Conservation (phyloP, 2,329 filamentous ascomycete genomes). For the Neospermospora avenae region DNA sequence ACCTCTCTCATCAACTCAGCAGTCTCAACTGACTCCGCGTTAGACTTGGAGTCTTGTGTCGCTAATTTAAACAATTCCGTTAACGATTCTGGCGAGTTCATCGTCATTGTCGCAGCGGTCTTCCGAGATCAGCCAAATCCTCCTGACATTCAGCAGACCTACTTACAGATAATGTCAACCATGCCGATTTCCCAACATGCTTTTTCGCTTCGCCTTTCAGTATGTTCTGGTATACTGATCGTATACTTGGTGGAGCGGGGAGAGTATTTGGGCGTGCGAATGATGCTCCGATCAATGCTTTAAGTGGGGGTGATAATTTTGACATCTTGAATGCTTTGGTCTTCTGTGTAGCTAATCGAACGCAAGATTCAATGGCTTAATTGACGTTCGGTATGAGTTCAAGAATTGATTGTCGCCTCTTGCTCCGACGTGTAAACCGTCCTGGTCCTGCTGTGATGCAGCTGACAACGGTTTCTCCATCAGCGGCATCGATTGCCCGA, state of each 20-base stretch:
- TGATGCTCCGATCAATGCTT: conserved; percentile 69
- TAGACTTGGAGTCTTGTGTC: conserved; percentile 25
- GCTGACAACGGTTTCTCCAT: no score
- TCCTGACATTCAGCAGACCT: neutral
- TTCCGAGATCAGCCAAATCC: conserved; percentile 35
- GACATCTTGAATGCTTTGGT: conserved; percentile 51
- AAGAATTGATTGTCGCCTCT: neutral
- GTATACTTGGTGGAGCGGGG: conserved; percentile 60
- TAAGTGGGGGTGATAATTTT: conserved; percentile 68
- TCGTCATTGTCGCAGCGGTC: conserved; percentile 79
- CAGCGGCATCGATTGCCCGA: no score
- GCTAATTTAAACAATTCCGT: conserved; percentile 44
- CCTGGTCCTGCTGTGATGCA: no score
- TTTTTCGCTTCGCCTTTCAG: conserved; percentile 59
- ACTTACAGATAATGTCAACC: conserved; percentile 61
- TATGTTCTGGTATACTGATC: conserved; percentile 61
- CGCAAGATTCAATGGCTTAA: no score
- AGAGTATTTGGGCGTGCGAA: conserved; percentile 63
- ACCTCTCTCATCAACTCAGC: conserved; percentile 74
- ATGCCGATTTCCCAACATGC: conserved; percentile 60
- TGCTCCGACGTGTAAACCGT: no score
- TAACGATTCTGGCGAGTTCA: conserved; percentile 80
- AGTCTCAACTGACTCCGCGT: conserved; percentile 36
- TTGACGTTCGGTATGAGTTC: no score
- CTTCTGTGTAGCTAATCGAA: neutral